Base-by-base conservation (phyloP, 2,329 filamentous ascomycete genomes). In the Arthroderma uncinatum region DNA sequence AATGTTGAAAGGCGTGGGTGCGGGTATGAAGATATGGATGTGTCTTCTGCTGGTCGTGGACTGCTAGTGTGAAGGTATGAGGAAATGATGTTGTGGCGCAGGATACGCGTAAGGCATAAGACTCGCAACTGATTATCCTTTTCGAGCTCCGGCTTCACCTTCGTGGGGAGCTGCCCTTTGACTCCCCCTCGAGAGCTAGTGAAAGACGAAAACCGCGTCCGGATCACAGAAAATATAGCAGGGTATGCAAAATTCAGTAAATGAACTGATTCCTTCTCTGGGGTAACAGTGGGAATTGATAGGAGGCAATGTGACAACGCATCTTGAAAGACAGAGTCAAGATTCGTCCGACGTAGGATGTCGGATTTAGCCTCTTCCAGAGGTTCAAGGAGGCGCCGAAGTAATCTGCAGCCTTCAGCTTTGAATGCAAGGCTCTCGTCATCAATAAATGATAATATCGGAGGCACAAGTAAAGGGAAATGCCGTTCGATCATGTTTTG, bases 231-330 rank as follows among this genome's bases (percentile, higher is more conserved):
- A 16, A 86, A 71, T 2, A 95, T 75, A 1, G 84, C 83, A 6
- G 79, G 76, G 62, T 90, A 94, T 0, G 86, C 82, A 5, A 78
- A 76, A 4, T 70, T 66, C 0, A 95, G 78, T 2, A 96, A 73
- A 1, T 67, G 65, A 1, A 86, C 66, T 2, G 87, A 87, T 57
- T 93, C 86, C 0, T 77, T 67, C 64, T 88, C 85, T 0, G 87
- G 83, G 0, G 89, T 95, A 42, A 95, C 74, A 10, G 79, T 82
- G 0, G 92, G 91, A 4, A 95, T 77, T 64, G 83, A 87, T 6
- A 85, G 78, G n/a, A 95, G 78, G 36, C 84, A 82, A 0, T 89
- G 87, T 14, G 65, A 67, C 34, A 77, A 61, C 23, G 73, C 73
- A 42, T 76, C 73, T 63, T 73, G 67, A 59, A 76, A 76, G 56